Base-by-base conservation (phyloP, 176 grass and related monocot species). In the Juncus inflexus region DNA sequence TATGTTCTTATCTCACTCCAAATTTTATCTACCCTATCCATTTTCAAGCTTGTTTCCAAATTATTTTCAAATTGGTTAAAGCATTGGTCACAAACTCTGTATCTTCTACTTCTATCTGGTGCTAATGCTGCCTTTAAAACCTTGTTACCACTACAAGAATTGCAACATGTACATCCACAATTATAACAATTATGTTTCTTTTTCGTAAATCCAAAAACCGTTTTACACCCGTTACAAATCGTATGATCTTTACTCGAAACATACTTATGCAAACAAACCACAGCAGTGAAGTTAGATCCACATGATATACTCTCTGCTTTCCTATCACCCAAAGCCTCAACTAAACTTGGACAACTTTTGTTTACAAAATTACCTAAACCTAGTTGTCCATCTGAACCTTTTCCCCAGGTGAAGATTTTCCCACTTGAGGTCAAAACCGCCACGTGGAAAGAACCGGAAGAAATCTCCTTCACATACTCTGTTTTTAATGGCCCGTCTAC, bases 181-280 rank as follows among this genome's bases (percentile, higher is more conserved):
- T 91, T 85, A 68, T 96, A 87, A 65, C 92, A 91, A 60, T 89
- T 91, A 68, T 96, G 92, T 13, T 83, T 91, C 71, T 96, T 96
- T 57, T 84, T 88, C 16, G 82, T 79, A 72, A 97, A 89, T 69
- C 82, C 84, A 76, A 96, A 91, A 79, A 79, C 58, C 77, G 78
- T 77, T 82, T 80, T 82, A 61, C 92, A 97, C 54, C 74, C 66
- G 0, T 67, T 89, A 69, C 92, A 97, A 52, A 91, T 15, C 5
- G 74, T 85, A 19, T 91, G 84, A 50, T 91, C 87, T 77, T 87
- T 97, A 41, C 78, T 81, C 65, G 92, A 91, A 52, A 97, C 83
- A 35, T 79, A 70, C 62, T 86, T 89, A 35, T 97, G 92, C 61
- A 89, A 72, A 78, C 87, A 97, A 68, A 87, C 58, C 37, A 80